These are phyloP conservation scores for Megacollybia platyphylla DNA, from an alignment of 1,284 basidiomycete species.

Conservation along the genomic window DNA sequence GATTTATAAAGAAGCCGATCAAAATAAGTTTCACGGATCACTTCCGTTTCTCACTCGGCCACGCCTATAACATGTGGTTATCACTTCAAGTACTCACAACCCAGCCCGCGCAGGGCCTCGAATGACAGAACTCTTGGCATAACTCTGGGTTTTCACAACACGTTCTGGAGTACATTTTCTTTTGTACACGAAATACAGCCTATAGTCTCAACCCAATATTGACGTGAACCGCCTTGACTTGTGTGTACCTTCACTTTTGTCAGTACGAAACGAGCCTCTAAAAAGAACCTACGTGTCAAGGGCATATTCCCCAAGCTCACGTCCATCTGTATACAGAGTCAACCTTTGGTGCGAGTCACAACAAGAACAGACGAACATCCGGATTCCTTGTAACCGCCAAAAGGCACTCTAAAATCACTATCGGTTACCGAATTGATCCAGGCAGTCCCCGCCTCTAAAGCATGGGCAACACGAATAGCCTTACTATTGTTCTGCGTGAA, in stretches of 20 bases:
- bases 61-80: too few species aligned
- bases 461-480: constrained; percentile 56
- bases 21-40: too few species aligned
- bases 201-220: constrained; percentile 24
- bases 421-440: constrained; percentile 64
- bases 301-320: constrained; percentile 68
- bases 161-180: too few species aligned
- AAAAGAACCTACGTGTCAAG: constrained; percentile 34
- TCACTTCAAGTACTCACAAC: too few species aligned
- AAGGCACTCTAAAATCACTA: constrained; percentile 49
- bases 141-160: too few species aligned
- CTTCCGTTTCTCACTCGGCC: too few species aligned
- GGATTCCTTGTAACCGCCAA: constrained; percentile 76
- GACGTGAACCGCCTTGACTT: constrained; percentile 56
- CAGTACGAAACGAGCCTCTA: too few species aligned
- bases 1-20: too few species aligned
- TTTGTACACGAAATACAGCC: too few species aligned
- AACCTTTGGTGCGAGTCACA: too few species aligned
- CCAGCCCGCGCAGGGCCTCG: too few species aligned
- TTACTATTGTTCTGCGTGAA: constrained; percentile 64
- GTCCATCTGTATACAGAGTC: constrained; percentile 20
- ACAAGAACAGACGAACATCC: constrained; percentile 25
- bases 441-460: constrained; percentile 65
- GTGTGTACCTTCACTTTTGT: constrained; percentile 37
- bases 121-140: too few species aligned